Evolutionary conservation across 2,329 filamentous ascomycete genomes (phyloP).

Genomic region (Esteya vermicola): DNA sequence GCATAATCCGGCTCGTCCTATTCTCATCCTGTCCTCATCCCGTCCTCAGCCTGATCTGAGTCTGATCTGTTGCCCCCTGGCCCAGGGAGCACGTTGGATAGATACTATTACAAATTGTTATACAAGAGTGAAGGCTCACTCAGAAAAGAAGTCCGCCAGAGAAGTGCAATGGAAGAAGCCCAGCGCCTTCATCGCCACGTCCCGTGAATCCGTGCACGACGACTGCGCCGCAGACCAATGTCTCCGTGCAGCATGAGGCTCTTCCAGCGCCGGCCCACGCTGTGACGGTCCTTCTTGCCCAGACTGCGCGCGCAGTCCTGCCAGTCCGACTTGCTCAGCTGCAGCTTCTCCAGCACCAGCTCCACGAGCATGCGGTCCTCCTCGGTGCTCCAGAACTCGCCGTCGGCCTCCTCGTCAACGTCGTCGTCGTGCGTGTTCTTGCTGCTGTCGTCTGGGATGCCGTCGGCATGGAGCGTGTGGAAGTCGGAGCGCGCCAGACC

Average conservation of each 20-base stretch:
- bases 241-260: slow-evolving; percentile 45
- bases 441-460: slow-evolving; percentile 13
- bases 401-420: slow-evolving; percentile 29
- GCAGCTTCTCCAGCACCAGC: slow-evolving; percentile 51
- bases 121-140: too few species aligned
- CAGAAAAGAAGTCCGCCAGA: too few species aligned
- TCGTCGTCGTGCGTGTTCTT: slow-evolving; percentile 15
- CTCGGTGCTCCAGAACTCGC: slow-evolving; percentile 43
- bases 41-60: too few species aligned
- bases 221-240: slow-evolving; percentile 31
- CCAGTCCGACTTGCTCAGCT: slow-evolving; percentile 50
- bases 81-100: too few species aligned
- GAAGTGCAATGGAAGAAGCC: slow-evolving; percentile 3
- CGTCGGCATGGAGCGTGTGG: slow-evolving; percentile 29
- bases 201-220: slow-evolving; percentile 34
- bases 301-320: slow-evolving; percentile 51
- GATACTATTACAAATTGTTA: too few species aligned
- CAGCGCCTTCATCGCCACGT: slow-evolving; percentile 34
- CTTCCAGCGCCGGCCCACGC: slow-evolving; percentile 47
- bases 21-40: too few species aligned
- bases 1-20: too few species aligned
- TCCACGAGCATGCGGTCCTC: slow-evolving; percentile 54
- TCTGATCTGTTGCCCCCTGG: too few species aligned
- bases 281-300: slow-evolving; percentile 44
- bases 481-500: slow-evolving; percentile 45